Evolutionary conservation across 805 yeast genomes (phyloP).

Genomic region (Candida railenensis): DNA sequence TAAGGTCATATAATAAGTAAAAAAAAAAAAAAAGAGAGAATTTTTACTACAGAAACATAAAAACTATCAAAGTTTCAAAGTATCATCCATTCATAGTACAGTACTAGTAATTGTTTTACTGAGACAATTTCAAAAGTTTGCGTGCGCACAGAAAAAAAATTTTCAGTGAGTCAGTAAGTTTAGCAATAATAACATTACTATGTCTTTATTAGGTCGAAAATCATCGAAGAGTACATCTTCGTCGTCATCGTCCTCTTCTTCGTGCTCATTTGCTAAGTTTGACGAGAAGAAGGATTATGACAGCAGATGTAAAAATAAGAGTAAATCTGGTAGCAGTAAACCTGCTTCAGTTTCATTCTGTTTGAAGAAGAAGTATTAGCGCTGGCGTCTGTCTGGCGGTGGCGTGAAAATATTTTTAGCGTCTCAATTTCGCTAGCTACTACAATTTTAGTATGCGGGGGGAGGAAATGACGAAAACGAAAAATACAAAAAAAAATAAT

Average conservation of each 20-base stretch:
- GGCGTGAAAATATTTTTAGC: too few species aligned
- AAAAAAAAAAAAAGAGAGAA: neutral
- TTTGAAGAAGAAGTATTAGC: conserved; percentile 27
- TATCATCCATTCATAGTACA: neutral
- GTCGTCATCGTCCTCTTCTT: conserved; percentile 10
- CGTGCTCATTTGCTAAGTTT: conserved; percentile 31
- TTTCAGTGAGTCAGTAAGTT: neutral
- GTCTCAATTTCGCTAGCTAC: too few species aligned
- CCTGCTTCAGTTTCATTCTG: conserved; percentile 37
- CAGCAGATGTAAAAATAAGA: conserved; percentile 37
- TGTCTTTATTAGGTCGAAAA: conserved; percentile 18
- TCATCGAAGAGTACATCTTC: conserved; percentile 23
- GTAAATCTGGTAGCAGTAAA: conserved; percentile 17
- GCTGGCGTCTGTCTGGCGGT: too few species aligned
- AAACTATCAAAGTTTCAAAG: neutral
- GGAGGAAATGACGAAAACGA: neutral
- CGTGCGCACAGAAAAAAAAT: neutral
- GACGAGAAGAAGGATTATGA: conserved; percentile 47
- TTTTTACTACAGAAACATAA: neutral
- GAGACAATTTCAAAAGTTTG: neutral
- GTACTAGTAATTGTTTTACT: neutral
- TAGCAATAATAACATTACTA: neutral
- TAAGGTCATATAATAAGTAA: neutral
- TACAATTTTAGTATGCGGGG: neutral
- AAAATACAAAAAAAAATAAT: neutral